Conservation (phyloP, 345 rosid species). For the Reutealis trisperma region DNA sequence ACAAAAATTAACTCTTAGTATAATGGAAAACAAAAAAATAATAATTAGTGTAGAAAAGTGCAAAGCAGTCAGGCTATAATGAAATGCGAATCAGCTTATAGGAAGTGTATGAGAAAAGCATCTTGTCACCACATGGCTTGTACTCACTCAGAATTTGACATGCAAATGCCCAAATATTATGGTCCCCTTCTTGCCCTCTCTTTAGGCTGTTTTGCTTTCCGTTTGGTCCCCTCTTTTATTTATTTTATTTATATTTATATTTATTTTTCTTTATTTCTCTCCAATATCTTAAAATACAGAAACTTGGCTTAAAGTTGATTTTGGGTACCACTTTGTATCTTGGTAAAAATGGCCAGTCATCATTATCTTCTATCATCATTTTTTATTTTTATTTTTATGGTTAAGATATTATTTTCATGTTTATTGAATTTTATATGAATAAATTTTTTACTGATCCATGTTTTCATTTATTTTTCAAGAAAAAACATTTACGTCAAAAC, state of each 20-base stretch:
- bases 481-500: too few species aligned
- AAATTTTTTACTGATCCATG: too few species aligned
- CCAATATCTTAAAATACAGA: not conserved
- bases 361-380: not conserved
- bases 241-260: too few species aligned
- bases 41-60: not conserved
- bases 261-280: not conserved
- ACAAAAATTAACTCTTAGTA: too few species aligned
- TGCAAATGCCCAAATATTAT: not conserved
- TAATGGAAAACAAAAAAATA: too few species aligned
- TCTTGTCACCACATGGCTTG: slow-evolving; percentile 4
- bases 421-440: too few species aligned
- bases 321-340: not conserved
- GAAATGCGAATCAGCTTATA: not conserved
- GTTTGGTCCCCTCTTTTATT: not conserved
- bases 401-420: too few species aligned
- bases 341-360: not conserved
- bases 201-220: not conserved
- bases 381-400: too few species aligned
- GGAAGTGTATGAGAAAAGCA: not conserved
- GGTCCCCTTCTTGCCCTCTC: slow-evolving; percentile 7
- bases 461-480: too few species aligned
- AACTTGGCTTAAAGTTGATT: not conserved
- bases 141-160: not conserved
- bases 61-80: not conserved